Conservation (phyloP, 2,329 filamentous ascomycete species). For the Coniella vitis region DNA sequence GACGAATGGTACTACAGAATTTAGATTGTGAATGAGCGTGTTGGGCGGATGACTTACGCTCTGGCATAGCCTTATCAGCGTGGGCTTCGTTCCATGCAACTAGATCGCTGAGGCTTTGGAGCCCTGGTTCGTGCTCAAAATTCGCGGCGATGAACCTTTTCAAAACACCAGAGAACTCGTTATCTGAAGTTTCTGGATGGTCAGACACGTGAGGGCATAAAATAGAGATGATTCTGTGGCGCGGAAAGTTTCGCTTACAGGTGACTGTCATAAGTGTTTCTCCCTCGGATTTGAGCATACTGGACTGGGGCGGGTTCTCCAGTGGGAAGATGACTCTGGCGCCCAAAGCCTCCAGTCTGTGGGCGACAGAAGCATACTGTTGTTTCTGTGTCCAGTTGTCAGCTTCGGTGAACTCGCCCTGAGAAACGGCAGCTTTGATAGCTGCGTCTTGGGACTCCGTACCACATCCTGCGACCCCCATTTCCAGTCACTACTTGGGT, state of each 20-base stretch:
- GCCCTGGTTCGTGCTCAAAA: constrained; percentile 13
- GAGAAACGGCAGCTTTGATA: background rate
- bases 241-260: constrained; percentile 8
- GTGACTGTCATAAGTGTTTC: constrained; percentile 16
- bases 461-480: constrained; percentile 18
- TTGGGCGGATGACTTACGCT: constrained; percentile 14
- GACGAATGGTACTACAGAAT: no score
- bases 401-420: background rate
- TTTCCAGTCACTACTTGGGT: constrained; percentile 14
- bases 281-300: constrained; percentile 9
- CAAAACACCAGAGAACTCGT: constrained; percentile 14
- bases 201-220: no score
- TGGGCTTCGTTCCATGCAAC: constrained; percentile 21
- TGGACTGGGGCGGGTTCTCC: constrained; percentile 6
- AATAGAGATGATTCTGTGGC: background rate
- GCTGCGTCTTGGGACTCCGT: background rate
- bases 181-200: constrained; percentile 1
- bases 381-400: constrained; percentile 9
- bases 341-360: constrained; percentile 13
- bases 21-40: no score
- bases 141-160: constrained; percentile 10
- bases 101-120: constrained; percentile 18
- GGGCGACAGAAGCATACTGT: constrained; percentile 12
- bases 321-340: constrained; percentile 16
- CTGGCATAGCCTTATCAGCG: constrained; percentile 16